Conservation (phyloP, 2,329 filamentous ascomycete genomes). For the Dactylellina sp. region DNA sequence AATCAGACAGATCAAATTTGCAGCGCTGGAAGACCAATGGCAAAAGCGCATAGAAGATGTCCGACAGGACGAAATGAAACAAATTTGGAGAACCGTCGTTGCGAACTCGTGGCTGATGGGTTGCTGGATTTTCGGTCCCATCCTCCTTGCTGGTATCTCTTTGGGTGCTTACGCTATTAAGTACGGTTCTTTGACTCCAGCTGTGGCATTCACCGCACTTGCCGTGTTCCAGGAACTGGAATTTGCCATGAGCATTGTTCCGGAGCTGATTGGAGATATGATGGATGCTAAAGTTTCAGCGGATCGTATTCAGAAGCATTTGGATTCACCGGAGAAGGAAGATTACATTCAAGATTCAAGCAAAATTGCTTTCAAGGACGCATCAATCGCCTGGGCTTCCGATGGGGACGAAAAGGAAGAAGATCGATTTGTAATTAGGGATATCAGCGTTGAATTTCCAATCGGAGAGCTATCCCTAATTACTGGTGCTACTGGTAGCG, state of each 20-base stretch:
- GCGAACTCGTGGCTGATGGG: constrained; percentile 72
- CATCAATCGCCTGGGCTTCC: constrained; percentile 79
- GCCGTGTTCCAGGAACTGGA: constrained; percentile 81
- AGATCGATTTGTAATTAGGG: constrained; percentile 74
- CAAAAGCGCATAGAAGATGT: constrained; percentile 75
- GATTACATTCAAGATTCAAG: constrained; percentile 70
- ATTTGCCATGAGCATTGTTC: constrained; percentile 75
- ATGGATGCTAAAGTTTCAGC: constrained; percentile 80
- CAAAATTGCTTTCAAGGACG: constrained; percentile 74
- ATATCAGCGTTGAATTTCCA: constrained; percentile 76
- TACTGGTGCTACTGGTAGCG: constrained; percentile 80
- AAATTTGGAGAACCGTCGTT: constrained; percentile 75
- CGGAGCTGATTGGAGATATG: constrained; percentile 77
- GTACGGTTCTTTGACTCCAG: constrained; percentile 74
- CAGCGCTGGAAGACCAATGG: constrained; percentile 80
- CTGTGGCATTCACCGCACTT: constrained; percentile 82
- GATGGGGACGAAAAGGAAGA: constrained; percentile 71
- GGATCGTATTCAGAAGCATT: constrained; percentile 77
- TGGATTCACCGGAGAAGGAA: constrained; percentile 74
- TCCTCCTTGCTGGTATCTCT: constrained; percentile 78
- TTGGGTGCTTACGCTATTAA: constrained; percentile 76
- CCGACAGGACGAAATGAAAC: constrained; percentile 74
- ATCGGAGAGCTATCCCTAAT: constrained; percentile 75
- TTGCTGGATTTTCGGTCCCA: constrained; percentile 79
- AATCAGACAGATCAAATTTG: constrained; percentile 87